Evolutionary conservation across 1,284 basidiomycete species (phyloP), one percentile per base, ranked within the genome.

Genomic region (Irpex sp.): DNA sequence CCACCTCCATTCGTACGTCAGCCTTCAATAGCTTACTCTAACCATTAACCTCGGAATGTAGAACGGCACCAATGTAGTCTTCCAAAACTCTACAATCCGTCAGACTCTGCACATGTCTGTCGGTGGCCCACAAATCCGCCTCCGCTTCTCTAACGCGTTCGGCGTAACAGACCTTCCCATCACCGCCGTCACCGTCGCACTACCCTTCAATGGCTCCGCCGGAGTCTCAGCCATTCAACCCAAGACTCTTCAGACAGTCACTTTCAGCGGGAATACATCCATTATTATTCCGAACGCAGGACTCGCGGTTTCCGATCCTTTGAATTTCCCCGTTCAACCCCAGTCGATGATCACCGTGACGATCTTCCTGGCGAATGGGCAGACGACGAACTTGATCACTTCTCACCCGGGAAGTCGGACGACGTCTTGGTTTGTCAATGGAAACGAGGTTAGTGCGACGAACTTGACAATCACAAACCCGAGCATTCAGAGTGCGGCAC

Each of bases 351-450:
- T 83, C 35, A 74, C 76, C 4, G 72, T 81, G 21, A 77, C 75
- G 46, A 65, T 82, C 21, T 83, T 77, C 69, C 70, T 79, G 5
- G 72, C 69, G 26, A 63, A 72, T 7, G 81, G 82, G 0, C 82
- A 83, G 67, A 64, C 69, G 8, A 75, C 70, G 9, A 77, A 77
- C 62, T 65, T 65, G 43, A 78, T 83, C 61, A 82, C 80, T 3
- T 76, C 75, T 26, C 82, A 84, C 63, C 82, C 81, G 7, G 79
- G 80, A n/a, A 82, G 80, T 63, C 69, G 79, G 57, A 81, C 81
- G 15, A 81, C 80, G 21, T 73, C 72, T 17, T 83, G 76, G 75
- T 75, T 81, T 63, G 67, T 70, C 4, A 70, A 72, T 59, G 81
- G 81, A 1, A 77, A 84, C 66, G 69, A 73, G 21, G 74, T 78